phyloP scores from a whole-genome alignment of 148 eudicot genomes.

The Rhododendron griersonianum region DNA sequence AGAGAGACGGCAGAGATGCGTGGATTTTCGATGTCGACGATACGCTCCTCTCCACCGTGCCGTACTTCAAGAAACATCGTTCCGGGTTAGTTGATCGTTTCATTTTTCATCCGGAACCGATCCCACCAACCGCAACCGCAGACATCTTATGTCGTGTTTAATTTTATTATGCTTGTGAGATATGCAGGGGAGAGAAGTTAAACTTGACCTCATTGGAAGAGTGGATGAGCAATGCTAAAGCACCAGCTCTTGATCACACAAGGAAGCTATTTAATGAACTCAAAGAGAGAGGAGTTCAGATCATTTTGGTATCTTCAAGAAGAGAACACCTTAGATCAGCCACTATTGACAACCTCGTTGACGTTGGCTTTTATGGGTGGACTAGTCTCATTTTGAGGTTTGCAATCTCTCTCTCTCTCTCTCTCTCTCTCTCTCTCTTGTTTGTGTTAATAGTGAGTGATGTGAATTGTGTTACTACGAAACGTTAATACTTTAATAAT shows the following conservation, averaged over 20 bases:
- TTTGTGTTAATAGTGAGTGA: background rate
- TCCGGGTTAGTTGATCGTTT: constrained; percentile 26
- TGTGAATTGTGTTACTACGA: background rate
- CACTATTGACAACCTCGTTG: constrained; percentile 40
- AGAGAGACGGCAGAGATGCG: constrained; percentile 39
- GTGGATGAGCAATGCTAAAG: constrained; percentile 39
- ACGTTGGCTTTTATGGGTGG: constrained; percentile 45
- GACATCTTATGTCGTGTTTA: background rate
- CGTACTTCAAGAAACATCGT: constrained; percentile 40
- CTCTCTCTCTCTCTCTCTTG: background rate
- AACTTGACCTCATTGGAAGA: constrained; percentile 40
- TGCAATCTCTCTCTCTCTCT: background rate
- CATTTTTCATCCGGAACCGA: background rate
- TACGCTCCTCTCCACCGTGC: constrained; percentile 43
- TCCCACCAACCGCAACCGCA: background rate
- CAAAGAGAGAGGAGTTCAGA: constrained; percentile 31
- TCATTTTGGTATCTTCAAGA: constrained; percentile 41
- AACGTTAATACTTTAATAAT: background rate
- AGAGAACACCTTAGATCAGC: constrained; percentile 41
- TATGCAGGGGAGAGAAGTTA: constrained; percentile 33
- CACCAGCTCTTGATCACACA: constrained; percentile 36
- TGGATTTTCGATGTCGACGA: constrained; percentile 49
- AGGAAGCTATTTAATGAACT: constrained; percentile 34
- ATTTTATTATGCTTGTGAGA: background rate
- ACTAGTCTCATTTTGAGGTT: constrained; percentile 39